These are phyloP conservation scores for Globisporangium echinulatum DNA, from an alignment of 352 stramenopile species.

Conservation along the genomic window DNA sequence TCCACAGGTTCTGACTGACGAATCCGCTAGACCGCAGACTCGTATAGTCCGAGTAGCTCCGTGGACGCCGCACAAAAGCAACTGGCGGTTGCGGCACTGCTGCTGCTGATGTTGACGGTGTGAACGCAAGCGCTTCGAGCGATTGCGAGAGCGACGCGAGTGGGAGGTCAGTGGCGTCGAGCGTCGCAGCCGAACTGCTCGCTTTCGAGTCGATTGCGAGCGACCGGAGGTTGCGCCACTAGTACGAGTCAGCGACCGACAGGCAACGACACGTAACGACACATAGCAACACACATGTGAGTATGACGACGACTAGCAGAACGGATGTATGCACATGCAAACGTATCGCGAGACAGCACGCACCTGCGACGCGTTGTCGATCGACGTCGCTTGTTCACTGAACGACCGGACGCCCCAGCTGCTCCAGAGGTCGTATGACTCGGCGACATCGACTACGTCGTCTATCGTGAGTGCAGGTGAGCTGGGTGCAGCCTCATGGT, in stretches of 20 bases:
- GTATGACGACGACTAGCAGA: background rate
- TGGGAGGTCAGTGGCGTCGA: slow-evolving; percentile 22
- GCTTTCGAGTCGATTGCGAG: slow-evolving; percentile 29
- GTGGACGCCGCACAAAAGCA: slow-evolving; percentile 22
- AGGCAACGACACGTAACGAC: background rate
- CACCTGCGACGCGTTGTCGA: slow-evolving; percentile 17
- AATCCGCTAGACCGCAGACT: slow-evolving; percentile 17
- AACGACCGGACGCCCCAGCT: slow-evolving; percentile 31
- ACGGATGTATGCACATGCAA: background rate
- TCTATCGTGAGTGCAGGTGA: slow-evolving; percentile 4
- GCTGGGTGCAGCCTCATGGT: slow-evolving; percentile 18
- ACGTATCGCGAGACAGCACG: no score
- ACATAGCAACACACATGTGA: background rate
- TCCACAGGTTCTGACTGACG: no score
- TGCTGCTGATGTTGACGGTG: background rate
- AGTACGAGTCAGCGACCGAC: background rate
- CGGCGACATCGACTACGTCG: background rate
- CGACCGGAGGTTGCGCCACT: slow-evolving; percentile 32
- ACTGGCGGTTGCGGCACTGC: background rate
- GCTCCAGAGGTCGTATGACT: slow-evolving; percentile 33
- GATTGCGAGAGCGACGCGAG: slow-evolving; percentile 33
- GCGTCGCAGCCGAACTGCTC: slow-evolving; percentile 11
- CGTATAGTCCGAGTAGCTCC: slow-evolving; percentile 71
- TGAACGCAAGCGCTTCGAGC: slow-evolving; percentile 40
- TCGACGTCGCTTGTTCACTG: slow-evolving; percentile 16